These are phyloP conservation scores for Schizophyllum commune DNA, from an alignment of 1,284 basidiomycete species.

Conservation along the genomic window DNA sequence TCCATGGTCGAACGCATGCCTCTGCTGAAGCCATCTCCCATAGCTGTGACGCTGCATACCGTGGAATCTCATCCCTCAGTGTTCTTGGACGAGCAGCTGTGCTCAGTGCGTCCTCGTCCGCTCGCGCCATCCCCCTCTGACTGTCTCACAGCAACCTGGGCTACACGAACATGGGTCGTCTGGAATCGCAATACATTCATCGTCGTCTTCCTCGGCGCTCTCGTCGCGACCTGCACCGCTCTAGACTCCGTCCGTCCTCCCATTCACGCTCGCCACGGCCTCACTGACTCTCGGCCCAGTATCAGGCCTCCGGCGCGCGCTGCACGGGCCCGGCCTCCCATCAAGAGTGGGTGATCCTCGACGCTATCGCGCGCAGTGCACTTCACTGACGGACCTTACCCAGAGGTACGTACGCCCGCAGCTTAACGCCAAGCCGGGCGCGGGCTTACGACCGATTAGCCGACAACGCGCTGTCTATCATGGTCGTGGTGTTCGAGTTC, in stretches of 20 bases:
- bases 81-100: slow-evolving; percentile 26
- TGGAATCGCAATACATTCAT: slow-evolving; percentile 17
- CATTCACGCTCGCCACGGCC: background rate
- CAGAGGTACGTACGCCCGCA: slow-evolving; percentile 5
- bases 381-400: background rate
- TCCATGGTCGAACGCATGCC: background rate
- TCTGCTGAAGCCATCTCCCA: background rate
- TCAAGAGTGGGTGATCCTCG: slow-evolving; percentile 8
- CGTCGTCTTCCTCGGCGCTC: slow-evolving; percentile 15
- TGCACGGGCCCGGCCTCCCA: slow-evolving; percentile 11
- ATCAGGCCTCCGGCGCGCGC: slow-evolving; percentile 12
- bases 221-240: slow-evolving; percentile 19
- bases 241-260: slow-evolving; percentile 19
- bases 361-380: background rate
- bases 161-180: slow-evolving; percentile 20
- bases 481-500: slow-evolving; percentile 22
- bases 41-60: slow-evolving; percentile 27
- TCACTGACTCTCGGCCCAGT: slow-evolving; percentile 6
- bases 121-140: background rate
- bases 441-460: slow-evolving; percentile 2
- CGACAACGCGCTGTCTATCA: slow-evolving; percentile 19
- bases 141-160: slow-evolving; percentile 18
- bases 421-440: background rate
- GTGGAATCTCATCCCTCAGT: slow-evolving; percentile 24
- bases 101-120: slow-evolving; percentile 17